Conservation (phyloP, 768 basidiomycete species). For the Mrakia hoshinonis region DNA sequence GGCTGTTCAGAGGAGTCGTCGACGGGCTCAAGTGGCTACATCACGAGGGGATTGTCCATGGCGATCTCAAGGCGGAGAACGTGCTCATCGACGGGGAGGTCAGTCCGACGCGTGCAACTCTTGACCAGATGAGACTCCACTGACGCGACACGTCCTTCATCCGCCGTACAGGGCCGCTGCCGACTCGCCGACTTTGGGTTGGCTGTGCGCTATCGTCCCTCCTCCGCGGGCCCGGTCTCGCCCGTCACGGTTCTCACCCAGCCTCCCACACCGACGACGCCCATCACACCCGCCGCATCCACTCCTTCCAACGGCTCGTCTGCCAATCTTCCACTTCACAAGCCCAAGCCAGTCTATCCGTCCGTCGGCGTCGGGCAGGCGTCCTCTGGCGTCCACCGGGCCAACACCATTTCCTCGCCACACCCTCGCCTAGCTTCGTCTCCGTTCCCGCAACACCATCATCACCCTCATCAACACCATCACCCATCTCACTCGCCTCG, state of each 20-base stretch:
- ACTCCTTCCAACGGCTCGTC: not conserved
- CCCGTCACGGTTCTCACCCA: not conserved
- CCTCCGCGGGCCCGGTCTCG: not conserved
- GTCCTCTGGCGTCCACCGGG: not conserved
- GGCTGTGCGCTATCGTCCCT: not conserved
- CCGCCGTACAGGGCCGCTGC: conserved; percentile 7
- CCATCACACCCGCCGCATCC: not conserved
- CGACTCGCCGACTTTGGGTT: conserved; percentile 26
- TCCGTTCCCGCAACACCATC: conserved; percentile 13
- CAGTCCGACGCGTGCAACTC: not conserved
- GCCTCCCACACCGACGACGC: not conserved
- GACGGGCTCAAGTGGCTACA: conserved; percentile 37
- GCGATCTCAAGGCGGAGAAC: conserved; percentile 96
- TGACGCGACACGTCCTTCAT: not conserved
- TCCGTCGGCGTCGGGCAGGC: too few species aligned
- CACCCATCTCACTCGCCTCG: not conserved
- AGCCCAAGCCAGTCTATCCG: not conserved
- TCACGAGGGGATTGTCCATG: conserved; percentile 60
- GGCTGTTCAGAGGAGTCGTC: conserved; percentile 41
- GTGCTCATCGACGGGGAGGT: conserved; percentile 74
- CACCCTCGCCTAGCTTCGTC: conserved; percentile 22
- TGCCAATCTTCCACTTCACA: not conserved
- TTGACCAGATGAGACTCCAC: not conserved
- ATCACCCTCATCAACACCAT: not conserved
- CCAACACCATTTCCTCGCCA: conserved; percentile 2